Percentiles rank a stretch among this genome's conserved stretches.
Conservation (phyloP, 257 asterid genomes). For the Oldenlandia corymbosa region DNA sequence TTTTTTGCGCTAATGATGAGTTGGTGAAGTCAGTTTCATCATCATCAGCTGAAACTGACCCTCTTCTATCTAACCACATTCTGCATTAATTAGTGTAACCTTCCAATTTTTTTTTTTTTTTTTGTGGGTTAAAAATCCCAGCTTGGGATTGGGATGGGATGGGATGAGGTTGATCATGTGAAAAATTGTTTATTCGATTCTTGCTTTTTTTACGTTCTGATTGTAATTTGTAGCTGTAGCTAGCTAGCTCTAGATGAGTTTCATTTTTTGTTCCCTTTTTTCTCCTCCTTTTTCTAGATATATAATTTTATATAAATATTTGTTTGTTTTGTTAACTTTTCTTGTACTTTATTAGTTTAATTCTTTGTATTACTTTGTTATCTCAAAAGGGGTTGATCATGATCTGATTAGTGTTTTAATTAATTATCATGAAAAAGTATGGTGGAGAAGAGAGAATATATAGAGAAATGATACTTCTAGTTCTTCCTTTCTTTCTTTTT, state of each 20-base stretch:
- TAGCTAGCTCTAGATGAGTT: background rate
- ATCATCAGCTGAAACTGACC: slow-evolving; percentile 50
- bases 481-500: too few species aligned
- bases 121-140: background rate
- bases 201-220: slow-evolving; percentile 14
- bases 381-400: too few species aligned
- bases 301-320: too few species aligned
- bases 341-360: too few species aligned
- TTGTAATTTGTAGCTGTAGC: slow-evolving; percentile 19
- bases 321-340: too few species aligned
- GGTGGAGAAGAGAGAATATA: too few species aligned
- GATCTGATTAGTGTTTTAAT: too few species aligned
- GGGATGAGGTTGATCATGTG: slow-evolving; percentile 18
- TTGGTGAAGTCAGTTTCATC: slow-evolving; percentile 25
- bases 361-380: too few species aligned
- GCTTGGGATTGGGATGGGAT: background rate
- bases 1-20: slow-evolving; percentile 41
- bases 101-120: background rate
- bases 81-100: slow-evolving; percentile 30
- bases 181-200: slow-evolving; percentile 28
- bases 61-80: slow-evolving; percentile 40
- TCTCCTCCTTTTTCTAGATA: background rate
- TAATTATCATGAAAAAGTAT: too few species aligned
- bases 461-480: background rate
- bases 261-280: background rate